Evolutionary conservation across 768 basidiomycete species (phyloP).

Genomic region (Pulveroboletus sp.): DNA sequence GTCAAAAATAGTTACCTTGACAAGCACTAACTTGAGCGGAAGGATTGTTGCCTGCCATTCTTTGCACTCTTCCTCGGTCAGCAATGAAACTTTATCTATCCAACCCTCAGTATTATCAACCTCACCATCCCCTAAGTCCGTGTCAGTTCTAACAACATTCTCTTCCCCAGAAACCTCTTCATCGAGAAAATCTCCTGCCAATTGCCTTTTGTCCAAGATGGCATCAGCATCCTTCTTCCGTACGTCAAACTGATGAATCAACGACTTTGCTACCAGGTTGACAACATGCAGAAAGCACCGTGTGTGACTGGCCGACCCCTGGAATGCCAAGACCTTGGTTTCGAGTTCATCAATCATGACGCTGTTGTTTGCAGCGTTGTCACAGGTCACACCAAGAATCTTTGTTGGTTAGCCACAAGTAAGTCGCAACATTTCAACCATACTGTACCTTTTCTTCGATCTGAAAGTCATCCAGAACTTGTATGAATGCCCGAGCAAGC

Average conservation of each 20-base stretch:
- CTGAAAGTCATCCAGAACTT: neutral
- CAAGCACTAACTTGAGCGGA: slow-evolving; percentile 27
- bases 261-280: neutral
- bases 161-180: too few species aligned
- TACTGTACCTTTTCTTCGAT: neutral
- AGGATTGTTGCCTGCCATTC: slow-evolving; percentile 10
- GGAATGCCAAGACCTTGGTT: neutral
- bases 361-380: neutral
- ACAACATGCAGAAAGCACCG: too few species aligned
- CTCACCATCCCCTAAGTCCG: neutral
- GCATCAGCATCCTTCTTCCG: neutral
- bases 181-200: too few species aligned
- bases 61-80: slow-evolving; percentile 9
- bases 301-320: neutral
- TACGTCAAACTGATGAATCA: neutral
- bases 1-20: slow-evolving; percentile 7
- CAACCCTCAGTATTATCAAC: slow-evolving; percentile 16
- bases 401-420: too few species aligned
- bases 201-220: neutral
- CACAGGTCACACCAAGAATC: neutral
- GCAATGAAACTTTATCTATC: slow-evolving; percentile 24
- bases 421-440: too few species aligned
- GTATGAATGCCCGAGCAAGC: neutral
- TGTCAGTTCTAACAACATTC: too few species aligned
- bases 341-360: neutral